Base-by-base conservation (phyloP, 768 basidiomycete species). In the Mrakia frigida region DNA sequence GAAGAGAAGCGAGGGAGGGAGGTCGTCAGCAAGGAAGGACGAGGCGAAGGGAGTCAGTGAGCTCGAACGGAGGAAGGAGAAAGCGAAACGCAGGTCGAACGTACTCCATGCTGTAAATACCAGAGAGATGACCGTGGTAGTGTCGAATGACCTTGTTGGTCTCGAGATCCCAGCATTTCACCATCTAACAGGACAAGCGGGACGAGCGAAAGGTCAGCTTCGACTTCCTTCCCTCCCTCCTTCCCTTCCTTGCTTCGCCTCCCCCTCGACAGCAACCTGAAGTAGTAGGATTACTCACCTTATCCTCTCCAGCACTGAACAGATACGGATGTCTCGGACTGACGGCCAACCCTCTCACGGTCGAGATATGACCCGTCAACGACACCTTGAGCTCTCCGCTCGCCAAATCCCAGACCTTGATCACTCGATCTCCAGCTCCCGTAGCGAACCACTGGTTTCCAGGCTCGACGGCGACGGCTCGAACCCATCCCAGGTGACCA, bases 81-180 rank as follows among this genome's bases (percentile, higher is more conserved):
- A 31, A 65, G 46, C 10, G 59, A 56, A 21, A 31, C 3, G 23
- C n/a, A n/a, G n/a, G 21, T 35, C 1, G 28, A 31, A 81, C 84
- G 76, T 70, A 85, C 84, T 83, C 89, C 74, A 98, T 87, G 0
- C 94, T 87, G 81, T 98, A 98, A n/a, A 99, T 95, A 61, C 97
- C 97, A 0, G 95, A 98, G 31, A 97, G 88, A 83, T 99, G 97
- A 2, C 97, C 97, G 82, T 99, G 97, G 82, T 99, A 98, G 84
- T 98, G 94, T 28, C 97, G 89, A 74, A 99, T 99, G 77, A 98
- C 96, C 84, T 98, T 99, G 87, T 99, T 99, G 37, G 92, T 91
- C 83, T 99, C 97, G 70, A 99, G 85, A 81, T 99, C 97, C 97
- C 97, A 98, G 80, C 97, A 98, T 85, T 98, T 98, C 50, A 99